Conservation (phyloP, 2,329 filamentous ascomycete genomes). For the Colletotrichum spaethianum region DNA sequence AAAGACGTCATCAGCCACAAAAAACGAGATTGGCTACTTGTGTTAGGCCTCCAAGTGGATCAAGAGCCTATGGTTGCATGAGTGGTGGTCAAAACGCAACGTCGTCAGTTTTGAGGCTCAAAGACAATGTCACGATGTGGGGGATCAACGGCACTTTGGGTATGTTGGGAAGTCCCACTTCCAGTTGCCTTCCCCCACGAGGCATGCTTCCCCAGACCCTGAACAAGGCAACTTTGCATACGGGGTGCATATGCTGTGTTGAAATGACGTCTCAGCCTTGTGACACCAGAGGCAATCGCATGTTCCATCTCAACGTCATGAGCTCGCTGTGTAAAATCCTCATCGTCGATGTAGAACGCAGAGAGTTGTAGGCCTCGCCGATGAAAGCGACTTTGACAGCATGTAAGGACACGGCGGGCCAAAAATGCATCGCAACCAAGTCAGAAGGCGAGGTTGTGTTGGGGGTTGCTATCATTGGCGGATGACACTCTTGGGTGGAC, state of each 20-base stretch:
- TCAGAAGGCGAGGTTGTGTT: slow-evolving; percentile 13
- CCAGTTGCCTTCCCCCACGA: slow-evolving; percentile 34
- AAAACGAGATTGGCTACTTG: not conserved
- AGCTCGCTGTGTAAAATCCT: slow-evolving; percentile 9
- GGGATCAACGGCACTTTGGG: slow-evolving; percentile 37
- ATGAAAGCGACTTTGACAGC: not conserved
- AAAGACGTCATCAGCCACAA: not conserved
- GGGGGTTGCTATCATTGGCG: slow-evolving; percentile 26
- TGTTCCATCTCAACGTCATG: slow-evolving; percentile 27
- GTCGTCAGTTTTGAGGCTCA: slow-evolving; percentile 39
- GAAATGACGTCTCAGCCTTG: slow-evolving; percentile 48
- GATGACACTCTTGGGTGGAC: slow-evolving; percentile 15
- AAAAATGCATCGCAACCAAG: slow-evolving; percentile 2
- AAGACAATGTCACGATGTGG: slow-evolving; percentile 37
- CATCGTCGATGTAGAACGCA: not conserved
- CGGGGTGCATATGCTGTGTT: slow-evolving; percentile 41
- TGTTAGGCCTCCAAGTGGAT: not conserved
- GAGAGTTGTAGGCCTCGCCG: slow-evolving; percentile 9
- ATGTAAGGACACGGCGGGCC: slow-evolving; percentile 21
- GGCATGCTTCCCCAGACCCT: slow-evolving; percentile 40
- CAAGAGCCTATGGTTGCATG: not conserved
- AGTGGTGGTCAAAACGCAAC: not conserved
- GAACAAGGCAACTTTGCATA: slow-evolving; percentile 42
- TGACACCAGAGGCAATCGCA: slow-evolving; percentile 41
- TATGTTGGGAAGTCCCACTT: slow-evolving; percentile 37